A percentile compares a stretch with the other conserved stretches of the same genome.
phyloP scores from a whole-genome alignment of 78 protist genomes.

The Isochrysis galbana region DNA sequence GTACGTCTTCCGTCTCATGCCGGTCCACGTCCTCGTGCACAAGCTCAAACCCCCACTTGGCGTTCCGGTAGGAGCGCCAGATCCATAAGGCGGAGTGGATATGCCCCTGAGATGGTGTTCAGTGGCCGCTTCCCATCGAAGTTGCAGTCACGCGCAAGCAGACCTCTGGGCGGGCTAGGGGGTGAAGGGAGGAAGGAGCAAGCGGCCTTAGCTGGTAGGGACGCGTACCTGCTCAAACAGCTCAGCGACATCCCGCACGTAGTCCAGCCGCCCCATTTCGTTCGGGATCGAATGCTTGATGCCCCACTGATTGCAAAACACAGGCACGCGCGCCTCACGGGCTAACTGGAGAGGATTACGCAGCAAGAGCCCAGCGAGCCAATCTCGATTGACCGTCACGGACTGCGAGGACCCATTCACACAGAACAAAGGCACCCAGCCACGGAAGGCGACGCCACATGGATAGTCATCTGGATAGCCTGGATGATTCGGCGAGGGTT shows the following conservation, averaged over 20 bases:
- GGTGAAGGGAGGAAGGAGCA: too few species aligned
- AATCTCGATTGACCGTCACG: not conserved
- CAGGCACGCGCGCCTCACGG: not conserved
- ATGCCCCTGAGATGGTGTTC: too few species aligned
- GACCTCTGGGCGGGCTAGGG: too few species aligned
- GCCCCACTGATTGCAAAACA: not conserved
- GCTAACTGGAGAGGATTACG: not conserved
- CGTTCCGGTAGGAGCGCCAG: not conserved
- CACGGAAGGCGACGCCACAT: not conserved
- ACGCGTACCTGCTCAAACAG: not conserved
- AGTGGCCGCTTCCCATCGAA: not conserved
- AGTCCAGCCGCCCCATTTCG: not conserved
- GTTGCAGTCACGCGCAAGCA: too few species aligned
- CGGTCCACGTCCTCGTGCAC: not conserved
- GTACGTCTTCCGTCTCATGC: not conserved
- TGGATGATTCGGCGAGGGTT: too few species aligned
- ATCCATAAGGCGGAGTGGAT: not conserved
- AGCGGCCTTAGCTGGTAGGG: too few species aligned
- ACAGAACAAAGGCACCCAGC: not conserved
- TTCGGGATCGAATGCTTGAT: not conserved
- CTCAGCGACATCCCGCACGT: not conserved
- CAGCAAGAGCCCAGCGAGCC: not conserved
- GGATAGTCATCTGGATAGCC: not conserved
- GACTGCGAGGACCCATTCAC: not conserved
- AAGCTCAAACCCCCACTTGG: not conserved